A percentile compares a stretch with the other conserved stretches of the same genome.
Conservation (phyloP, 2,329 filamentous ascomycete genomes). For the Ophiocordyceps camponoti-leonardi region DNA sequence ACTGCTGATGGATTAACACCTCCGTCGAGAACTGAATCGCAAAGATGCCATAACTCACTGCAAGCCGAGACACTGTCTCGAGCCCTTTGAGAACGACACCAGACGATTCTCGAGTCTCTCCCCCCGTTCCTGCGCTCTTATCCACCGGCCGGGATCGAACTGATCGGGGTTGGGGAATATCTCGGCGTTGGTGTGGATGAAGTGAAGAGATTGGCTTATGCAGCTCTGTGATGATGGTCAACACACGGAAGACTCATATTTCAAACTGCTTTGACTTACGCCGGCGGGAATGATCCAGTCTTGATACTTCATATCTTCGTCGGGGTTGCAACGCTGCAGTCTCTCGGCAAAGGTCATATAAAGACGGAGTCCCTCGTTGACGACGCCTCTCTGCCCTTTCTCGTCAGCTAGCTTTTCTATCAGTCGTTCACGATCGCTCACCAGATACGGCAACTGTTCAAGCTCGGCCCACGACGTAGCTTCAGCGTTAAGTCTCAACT, state of each 20-base stretch:
- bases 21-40: too few species aligned
- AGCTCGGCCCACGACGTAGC: background rate
- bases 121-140: background rate
- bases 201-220: background rate
- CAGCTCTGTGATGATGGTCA: background rate
- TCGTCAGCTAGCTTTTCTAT: too few species aligned
- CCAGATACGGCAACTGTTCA: background rate
- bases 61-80: background rate
- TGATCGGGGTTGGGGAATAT: constrained; percentile 1
- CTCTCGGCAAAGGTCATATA: background rate
- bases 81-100: background rate
- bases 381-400: background rate
- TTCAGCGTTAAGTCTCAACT: background rate
- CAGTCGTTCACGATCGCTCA: background rate
- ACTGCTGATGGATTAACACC: background rate
- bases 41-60: background rate
- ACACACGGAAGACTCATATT: background rate
- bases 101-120: background rate
- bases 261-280: background rate
- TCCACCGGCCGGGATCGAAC: constrained; percentile 2
- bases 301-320: background rate
- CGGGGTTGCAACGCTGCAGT: background rate
- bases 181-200: constrained; percentile 1
- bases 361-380: background rate
- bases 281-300: background rate